Base-by-base conservation (phyloP, 805 yeast genomes). In the Myxozyma neotropica region DNA sequence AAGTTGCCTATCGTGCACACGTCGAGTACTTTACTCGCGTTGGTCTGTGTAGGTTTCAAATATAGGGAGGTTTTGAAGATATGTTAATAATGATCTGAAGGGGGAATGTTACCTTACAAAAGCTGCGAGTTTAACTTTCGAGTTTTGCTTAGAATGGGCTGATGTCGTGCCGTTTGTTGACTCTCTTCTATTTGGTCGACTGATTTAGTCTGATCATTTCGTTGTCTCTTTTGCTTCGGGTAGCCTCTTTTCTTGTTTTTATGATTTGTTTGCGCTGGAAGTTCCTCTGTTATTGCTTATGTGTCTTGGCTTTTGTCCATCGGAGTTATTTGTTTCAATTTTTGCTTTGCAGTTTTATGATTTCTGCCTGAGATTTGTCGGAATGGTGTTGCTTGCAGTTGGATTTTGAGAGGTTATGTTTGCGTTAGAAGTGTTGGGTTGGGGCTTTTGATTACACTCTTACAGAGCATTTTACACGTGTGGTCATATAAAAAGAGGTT, bases 21-120 rank as follows among this genome's bases (percentile, higher is more conserved):
- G 53, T 59, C 17, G 66, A 62, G 53, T 62, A 62, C 45, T 62
- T 62, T 53, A 55, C 64, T 3, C 55, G 54, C 40, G 49, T 62
- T 12, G 66, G 66, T n/a, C 33, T 58, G 12, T 62, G 66, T 43
- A 57, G 63, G 8, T 52, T 51, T 36, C 55, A 62, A 42, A 43
- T 58, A 2, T 61, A 51, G 42, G 17, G 7, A 2, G 21, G 8
- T 26, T 19, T 21, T 19, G n/a, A 12, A 3, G 49, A 15, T 29
- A n/a, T n/a, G n/a, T n/a, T n/a, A n/a, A n/a, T n/a, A 29, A 29
- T 10, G 33, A 29, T 6, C 10, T 6, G 33, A 21, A 23, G 17
- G 19, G 48, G 31, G 7, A 5, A 8, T 8, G 17, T 44, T 8
- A 44, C 33, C 15, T 23, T 8, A 13, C 19, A 8, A 26, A 24